These are phyloP conservation scores for Phaffia tasmanica DNA, from an alignment of 768 basidiomycete species.

Conservation along the genomic window DNA sequence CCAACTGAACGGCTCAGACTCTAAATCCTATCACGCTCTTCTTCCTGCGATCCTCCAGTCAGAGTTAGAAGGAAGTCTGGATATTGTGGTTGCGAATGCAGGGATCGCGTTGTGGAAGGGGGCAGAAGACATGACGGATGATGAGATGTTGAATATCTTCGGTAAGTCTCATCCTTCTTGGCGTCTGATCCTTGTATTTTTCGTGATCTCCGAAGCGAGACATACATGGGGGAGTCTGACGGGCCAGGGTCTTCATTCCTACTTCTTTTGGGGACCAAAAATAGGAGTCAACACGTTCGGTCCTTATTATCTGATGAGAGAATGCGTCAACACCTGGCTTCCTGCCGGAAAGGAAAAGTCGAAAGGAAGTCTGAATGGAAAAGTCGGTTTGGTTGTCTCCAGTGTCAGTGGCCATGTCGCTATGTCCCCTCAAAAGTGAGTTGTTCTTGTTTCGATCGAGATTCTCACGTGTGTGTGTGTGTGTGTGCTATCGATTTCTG, in stretches of 20 bases:
- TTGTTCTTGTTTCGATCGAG: neutral
- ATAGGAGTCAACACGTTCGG: constrained; percentile 33
- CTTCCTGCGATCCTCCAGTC: constrained; percentile 3
- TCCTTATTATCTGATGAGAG: constrained; percentile 35
- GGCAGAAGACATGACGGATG: constrained; percentile 31
- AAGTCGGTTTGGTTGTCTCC: constrained; percentile 29
- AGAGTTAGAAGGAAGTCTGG: constrained; percentile 1
- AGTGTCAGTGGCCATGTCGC: constrained; percentile 35
- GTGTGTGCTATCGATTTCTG: no score
- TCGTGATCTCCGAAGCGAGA: no score
- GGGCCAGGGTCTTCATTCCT: neutral
- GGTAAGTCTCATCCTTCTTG: neutral
- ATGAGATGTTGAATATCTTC: constrained; percentile 16
- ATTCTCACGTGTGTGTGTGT: neutral
- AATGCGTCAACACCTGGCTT: constrained; percentile 24
- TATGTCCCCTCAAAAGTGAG: constrained; percentile 34
- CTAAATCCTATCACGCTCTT: constrained; percentile 5
- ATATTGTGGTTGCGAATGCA: constrained; percentile 17
- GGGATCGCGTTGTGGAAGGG: constrained; percentile 33
- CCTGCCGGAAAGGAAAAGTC: constrained; percentile 25
- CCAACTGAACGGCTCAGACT: constrained; percentile 24
- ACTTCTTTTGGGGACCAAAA: constrained; percentile 26
- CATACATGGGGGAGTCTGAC: no score
- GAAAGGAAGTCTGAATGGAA: constrained; percentile 32
- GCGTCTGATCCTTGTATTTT: no score